Evolutionary conservation across 2,329 filamentous ascomycete genomes (phyloP), one percentile per base, ranked within the genome.

Genomic region (Tolypocladium guangdongense): DNA sequence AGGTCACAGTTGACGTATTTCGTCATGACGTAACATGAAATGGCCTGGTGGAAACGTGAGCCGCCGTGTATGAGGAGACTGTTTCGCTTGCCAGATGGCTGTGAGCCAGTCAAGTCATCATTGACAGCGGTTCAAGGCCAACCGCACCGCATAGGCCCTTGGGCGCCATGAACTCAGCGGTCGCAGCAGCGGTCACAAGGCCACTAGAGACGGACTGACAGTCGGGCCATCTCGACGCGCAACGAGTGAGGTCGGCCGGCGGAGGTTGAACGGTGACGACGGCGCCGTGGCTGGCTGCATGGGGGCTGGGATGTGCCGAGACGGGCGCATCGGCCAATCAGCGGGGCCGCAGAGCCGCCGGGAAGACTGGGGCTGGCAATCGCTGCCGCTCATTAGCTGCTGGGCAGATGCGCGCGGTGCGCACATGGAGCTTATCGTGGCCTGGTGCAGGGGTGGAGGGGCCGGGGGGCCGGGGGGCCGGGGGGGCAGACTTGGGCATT

Each of bases 311-410:
- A 46, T 27, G 43, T 46, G 43, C 27, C 43, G 43, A 46, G 16
- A 46, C 32, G 43, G 43, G 18, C 24, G 27, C 7, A 46, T 1
- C 32, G 7, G 33, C 56, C 56, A 58, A 58, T 58, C 55, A 56
- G 33, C 36, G 14, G 18, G 10, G 30, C 20, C 43, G 52, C 55
- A 55, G 54, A 58, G 56, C 55, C 56, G 56, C 56, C 55, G 49
- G 47, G 51, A 54, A 38, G 52, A 57, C 53, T 52, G 50, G 43
- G 54, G 56, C 39, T 32, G 16, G 43, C 43, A n/a, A 30, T 45
- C 22, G 24, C 41, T 45, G 24, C 41, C 41, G 53, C 54, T 56
- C 43, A 48, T 24, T 51, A 38, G 32, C 22, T 30, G 46, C 27
- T 24, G 38, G 43, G 24, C 27, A 32, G 27, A 46, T 46, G 27